Evolutionary conservation across 805 yeast genomes (phyloP).

Genomic region (Starmerella floricola): DNA sequence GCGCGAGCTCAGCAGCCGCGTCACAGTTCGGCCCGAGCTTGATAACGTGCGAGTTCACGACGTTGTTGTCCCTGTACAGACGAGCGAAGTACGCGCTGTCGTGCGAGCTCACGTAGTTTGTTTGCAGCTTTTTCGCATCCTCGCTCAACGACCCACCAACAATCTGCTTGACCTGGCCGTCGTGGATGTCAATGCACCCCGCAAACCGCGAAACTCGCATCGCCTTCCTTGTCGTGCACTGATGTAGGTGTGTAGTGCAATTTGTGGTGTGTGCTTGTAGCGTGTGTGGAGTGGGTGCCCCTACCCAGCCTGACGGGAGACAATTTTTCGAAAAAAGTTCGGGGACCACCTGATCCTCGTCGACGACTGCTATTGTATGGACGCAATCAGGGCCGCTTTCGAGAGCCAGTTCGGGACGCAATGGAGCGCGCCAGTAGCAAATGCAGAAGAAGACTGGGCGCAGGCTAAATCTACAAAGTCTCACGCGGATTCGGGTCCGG

Average conservation of each 20-base stretch:
- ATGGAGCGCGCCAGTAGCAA: constrained; percentile 23
- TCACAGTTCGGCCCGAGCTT: constrained; percentile 81
- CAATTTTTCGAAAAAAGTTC: too few species aligned
- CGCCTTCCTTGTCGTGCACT: not conserved
- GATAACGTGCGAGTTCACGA: constrained; percentile 81
- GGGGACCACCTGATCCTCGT: too few species aligned
- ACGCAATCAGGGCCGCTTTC: constrained; percentile 25
- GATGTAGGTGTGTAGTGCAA: too few species aligned
- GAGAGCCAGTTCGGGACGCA: constrained; percentile 30
- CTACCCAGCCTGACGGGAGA: too few species aligned
- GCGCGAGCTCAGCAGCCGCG: constrained; percentile 65
- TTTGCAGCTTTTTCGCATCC: constrained; percentile 35
- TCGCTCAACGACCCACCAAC: constrained; percentile 76
- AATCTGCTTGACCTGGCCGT: constrained; percentile 91
- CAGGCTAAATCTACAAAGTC: too few species aligned
- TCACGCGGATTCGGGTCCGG: too few species aligned
- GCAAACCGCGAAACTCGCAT: constrained; percentile 38
- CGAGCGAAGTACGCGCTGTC: constrained; percentile 66
- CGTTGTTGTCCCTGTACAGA: constrained; percentile 46
- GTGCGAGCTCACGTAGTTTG: constrained; percentile 68
- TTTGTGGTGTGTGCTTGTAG: too few species aligned
- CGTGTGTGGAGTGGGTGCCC: too few species aligned
- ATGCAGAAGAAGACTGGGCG: not conserved
- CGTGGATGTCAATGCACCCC: constrained; percentile 92
- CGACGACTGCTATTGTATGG: constrained; percentile 4